Base-by-base conservation (phyloP, 2,329 filamentous ascomycete genomes). In the Aureobasidium sp. region DNA sequence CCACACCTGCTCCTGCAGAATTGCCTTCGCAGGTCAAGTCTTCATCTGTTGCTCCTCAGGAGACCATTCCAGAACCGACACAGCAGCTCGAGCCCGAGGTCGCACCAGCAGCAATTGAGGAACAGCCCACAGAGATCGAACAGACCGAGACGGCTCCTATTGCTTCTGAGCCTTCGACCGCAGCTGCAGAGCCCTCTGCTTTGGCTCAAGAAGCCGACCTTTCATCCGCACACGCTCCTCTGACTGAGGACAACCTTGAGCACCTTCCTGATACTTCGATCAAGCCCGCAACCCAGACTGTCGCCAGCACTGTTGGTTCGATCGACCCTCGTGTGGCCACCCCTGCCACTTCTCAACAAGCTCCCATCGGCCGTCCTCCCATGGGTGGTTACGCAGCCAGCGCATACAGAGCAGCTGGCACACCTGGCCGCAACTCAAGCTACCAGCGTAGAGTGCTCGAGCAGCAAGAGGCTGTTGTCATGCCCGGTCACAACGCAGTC, bases 401-500 rank as follows among this genome's bases (percentile, higher is more conserved):
- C 54, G 90, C 91, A 29, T 81, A 89, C 69, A 96, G 96, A 78
- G 89, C 89, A 14, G 88, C 87, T 64, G 78, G 83, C 27, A 76
- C 74, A 35, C 70, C 82, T 62, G 79, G 80, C 64, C 89, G 93
- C 64, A 86, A 85, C 60, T 84, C 90, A 22, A 92, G 87, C 76
- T 91, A 89, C 75, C 89, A 95, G 74, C 86, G 93, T 67, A 89
- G 91, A 70, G 83, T 97, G 60, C 81, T 96, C 70, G 92, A 97
- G 69, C 94, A 99, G 73, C 92, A 96, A 75, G 94, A 99, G 78
- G 91, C 94, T 63, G 94, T 99, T 44, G 91, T 96, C 66, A 97
- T 99, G 93, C 94, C 94, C 49, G 91, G 90, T 64, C 96, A 97
- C 78, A 91, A 94, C 68, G 92, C 94, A 59, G 89, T 99, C 31